Evolutionary conservation across 1,139 yeast genomes (phyloP), one percentile per base, ranked within the genome.

Genomic region (Yamadazyma diddensiae): DNA sequence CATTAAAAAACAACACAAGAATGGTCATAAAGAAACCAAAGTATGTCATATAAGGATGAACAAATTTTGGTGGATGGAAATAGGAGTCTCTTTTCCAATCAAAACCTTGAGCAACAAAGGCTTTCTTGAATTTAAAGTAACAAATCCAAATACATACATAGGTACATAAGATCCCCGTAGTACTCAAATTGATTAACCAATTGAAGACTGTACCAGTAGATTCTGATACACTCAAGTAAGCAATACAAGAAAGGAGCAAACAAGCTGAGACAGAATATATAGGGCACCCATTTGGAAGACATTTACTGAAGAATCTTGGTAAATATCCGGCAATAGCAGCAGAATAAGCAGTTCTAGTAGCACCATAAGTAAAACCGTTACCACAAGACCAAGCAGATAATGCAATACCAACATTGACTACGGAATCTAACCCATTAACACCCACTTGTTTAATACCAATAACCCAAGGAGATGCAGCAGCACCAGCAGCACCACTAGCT

Each of bases 81-180:
- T 53, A 56, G 15, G 53, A 45, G 18, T 39, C 46, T 10, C 47
- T 51, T 17, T 49, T 41, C 26, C 50, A 46, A 29, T 50, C 52
- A 13, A 47, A 39, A 5, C 64, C 62, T 43, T 64, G 70, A 4
- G 59, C 65, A 11, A 36, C 46, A 41, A 58, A 53, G 0, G 66
- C 67, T 30, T 36, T 50, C 40, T 58, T 55, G 41, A 63, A 61
- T 40, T 59, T 57, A 50, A 62, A 62, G 50, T 73, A 77, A 35
- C 69, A 52, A 45, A 65, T 52, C 53, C 77, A 72, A 35, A 76
- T 67, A 36, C 69, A 60, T 9, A 70, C 58, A 64, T 78, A 76
- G 11, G 76, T 65, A 38, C 73, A 55, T 43, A 77, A 66, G 28
- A 75, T 59, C 7, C 79, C 76, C 15, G 78, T 73, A 12, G 81